Evolutionary conservation across 2,329 filamentous ascomycete species (phyloP).

Genomic region (Fusarium sp.): DNA sequence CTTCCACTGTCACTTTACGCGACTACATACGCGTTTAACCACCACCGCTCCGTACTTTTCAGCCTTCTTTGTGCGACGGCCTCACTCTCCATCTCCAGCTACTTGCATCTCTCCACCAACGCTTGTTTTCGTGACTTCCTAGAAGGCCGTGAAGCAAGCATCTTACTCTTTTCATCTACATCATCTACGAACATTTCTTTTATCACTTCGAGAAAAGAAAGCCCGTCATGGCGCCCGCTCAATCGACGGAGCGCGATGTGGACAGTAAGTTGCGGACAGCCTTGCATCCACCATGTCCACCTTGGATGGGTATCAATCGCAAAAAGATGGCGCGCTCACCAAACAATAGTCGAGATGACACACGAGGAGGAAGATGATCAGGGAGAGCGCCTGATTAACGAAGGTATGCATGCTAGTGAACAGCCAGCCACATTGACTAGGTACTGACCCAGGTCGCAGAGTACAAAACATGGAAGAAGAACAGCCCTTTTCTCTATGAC

Average conservation of each 20-base stretch:
- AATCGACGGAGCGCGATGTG: constrained; percentile 50
- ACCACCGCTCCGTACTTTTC: constrained; percentile 38
- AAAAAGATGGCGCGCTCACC: constrained; percentile 5
- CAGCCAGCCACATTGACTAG: neutral
- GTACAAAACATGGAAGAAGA: constrained; percentile 99
- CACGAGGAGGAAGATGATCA: constrained; percentile 78
- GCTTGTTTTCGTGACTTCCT: constrained; percentile 4
- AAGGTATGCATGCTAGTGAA: constrained; percentile 66
- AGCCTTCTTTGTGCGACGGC: constrained; percentile 43
- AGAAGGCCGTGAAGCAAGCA: neutral
- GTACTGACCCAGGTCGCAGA: constrained; percentile 64
- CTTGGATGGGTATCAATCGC: neutral
- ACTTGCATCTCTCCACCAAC: constrained; percentile 22
- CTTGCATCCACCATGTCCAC: constrained; percentile 10
- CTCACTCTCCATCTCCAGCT: constrained; percentile 32
- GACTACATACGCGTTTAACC: constrained; percentile 49
- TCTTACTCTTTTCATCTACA: neutral
- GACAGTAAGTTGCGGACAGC: constrained; percentile 47
- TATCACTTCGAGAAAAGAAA: neutral
- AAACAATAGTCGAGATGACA: constrained; percentile 50
- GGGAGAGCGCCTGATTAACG: constrained; percentile 92
- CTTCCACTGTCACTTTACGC: constrained; percentile 50
- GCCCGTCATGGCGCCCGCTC: constrained; percentile 51
- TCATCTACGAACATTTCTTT: neutral
- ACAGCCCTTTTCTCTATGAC: constrained; percentile 97